Evolutionary conservation across 148 eudicot genomes (phyloP), one percentile per base, ranked within the genome.

Genomic region (Camellia sinensis): DNA sequence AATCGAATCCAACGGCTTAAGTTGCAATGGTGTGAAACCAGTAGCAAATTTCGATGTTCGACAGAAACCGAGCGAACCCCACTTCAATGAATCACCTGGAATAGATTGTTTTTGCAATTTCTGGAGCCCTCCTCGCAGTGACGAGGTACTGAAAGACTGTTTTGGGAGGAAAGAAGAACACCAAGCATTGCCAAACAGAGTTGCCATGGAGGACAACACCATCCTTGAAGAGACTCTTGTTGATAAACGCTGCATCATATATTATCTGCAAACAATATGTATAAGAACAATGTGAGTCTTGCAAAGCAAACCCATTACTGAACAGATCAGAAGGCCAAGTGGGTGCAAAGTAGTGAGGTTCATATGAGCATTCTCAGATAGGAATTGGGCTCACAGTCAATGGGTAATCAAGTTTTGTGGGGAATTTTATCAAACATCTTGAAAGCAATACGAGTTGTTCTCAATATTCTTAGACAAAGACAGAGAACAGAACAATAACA

Each of bases 1-100:
- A 71, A 96, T 92, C 0, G 98, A 87, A 73, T 84, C 87, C 90
- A 96, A 86, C 0, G 95, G 90, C 86, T 92, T 93, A 44, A 12
- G 86, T 76, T 93, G 84, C 93, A 96, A 84, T 3, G 99, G 98
- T 10, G 91, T 76, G 76, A 96, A 96, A 73, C 99, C 97, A 64
- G 90, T 72, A 29, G 99, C 97, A 86, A 95, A 95, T 21, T 77
- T 92, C 37, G 92, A 87, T 7, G 87, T 88, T 76, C 95, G 81
- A 81, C 77, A 85, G 71, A 82, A 95, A 19, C 95, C 93, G 59
- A 89, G 79, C 0, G 88, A 91, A 73, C 86, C 85, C 94, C 92
- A 85, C 79, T 87, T 93, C 74, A 89, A 54, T 8, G 85, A 82
- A 62, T 87, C 82, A 17, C 89, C 80, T 17, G 94, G 91, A 60